A percentile compares a stretch with the other conserved stretches of the same genome.
These are phyloP conservation scores for Pyronema omphalodes DNA, from an alignment of 495 filamentous ascomycete species.

Conservation along the genomic window DNA sequence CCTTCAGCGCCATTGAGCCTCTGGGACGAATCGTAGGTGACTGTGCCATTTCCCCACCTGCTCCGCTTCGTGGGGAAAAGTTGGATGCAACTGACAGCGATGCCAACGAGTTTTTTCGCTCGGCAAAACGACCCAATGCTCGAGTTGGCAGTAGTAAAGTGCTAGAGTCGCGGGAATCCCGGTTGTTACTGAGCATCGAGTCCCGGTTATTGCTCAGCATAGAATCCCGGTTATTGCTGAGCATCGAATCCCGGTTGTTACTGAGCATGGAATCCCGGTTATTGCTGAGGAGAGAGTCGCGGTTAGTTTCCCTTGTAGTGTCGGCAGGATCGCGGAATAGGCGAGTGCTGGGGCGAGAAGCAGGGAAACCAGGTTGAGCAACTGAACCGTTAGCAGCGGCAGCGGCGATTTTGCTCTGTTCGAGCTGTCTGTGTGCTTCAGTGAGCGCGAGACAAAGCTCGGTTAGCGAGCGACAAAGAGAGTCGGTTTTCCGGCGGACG, in stretches of 20 bases:
- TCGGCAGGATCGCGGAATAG: neutral
- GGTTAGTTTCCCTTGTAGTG: neutral
- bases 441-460: conserved; percentile 79
- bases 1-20: conserved; percentile 17
- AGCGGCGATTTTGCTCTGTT: too few species aligned
- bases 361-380: too few species aligned
- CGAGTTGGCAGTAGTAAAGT: conserved; percentile 1
- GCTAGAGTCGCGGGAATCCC: too few species aligned
- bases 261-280: too few species aligned
- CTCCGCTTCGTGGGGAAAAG: conserved; percentile 29
- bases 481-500: conserved; percentile 75
- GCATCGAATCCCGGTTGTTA: too few species aligned
- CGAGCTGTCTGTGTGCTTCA: conserved; percentile 24
- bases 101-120: conserved; percentile 15
- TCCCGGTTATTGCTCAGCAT: too few species aligned
- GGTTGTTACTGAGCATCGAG: too few species aligned
- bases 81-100: conserved; percentile 25
- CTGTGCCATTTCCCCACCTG: conserved; percentile 28
- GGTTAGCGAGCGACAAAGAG: conserved; percentile 77
- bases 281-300: too few species aligned
- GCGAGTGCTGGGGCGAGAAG: conserved; percentile 14
- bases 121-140: conserved; percentile 13
- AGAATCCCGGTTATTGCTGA: too few species aligned
- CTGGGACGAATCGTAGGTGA: conserved; percentile 18
- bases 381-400: conserved; percentile 21